Evolutionary conservation across 176 grass and related monocot species (phyloP), one percentile per base, ranked within the genome.

Genomic region (Poa pratensis): DNA sequence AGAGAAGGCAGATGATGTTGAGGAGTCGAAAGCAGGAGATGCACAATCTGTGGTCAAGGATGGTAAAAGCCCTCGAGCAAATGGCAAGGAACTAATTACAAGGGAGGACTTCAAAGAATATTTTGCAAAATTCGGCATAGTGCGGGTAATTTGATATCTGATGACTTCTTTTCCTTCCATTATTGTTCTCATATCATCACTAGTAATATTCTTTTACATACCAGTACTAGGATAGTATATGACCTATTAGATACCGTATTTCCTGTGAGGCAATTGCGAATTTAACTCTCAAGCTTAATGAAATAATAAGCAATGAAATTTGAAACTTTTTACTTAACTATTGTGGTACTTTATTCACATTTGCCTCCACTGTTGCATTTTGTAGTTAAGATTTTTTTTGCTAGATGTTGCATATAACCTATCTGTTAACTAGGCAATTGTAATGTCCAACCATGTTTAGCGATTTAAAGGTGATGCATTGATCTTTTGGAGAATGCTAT

Each of bases 101-200:
- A 91, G 96, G 50, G 96, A 99, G 72, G 93, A 99, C 69, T 57
- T 99, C 42, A 96, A 91, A 83, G 59, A 90, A 81, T 61, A 89
- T 39, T 89, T 96, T 54, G 22, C 78, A 68, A 99, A 96, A 94
- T 99, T 96, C 61, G 96, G 96, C 86, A 86, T 59, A 83, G 82
- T 99, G 66, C 88, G 90, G 96, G 96, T 99, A 95, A 86, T 77
- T 86, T 82, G 11, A 73, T 26, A 17, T 71, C 78, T 58, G 23
- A 13, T 40, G 12, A 30, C 40, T 68, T 62, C 5, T 77, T 69
- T 84, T 46, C 15, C 10, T 75, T 50, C 3, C 15, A 39, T 8
- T 22, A 61, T 62, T 30, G 7, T 4, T 58, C 42, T 83, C 50
- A n/a, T 60, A 61, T 78, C 26, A 65, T 64, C 45, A 53, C 12